Percentiles rank a stretch among this genome's conserved stretches.
Conservation (phyloP, 2,329 filamentous ascomycete species). For the Neofusicoccum kwambonambiense region DNA sequence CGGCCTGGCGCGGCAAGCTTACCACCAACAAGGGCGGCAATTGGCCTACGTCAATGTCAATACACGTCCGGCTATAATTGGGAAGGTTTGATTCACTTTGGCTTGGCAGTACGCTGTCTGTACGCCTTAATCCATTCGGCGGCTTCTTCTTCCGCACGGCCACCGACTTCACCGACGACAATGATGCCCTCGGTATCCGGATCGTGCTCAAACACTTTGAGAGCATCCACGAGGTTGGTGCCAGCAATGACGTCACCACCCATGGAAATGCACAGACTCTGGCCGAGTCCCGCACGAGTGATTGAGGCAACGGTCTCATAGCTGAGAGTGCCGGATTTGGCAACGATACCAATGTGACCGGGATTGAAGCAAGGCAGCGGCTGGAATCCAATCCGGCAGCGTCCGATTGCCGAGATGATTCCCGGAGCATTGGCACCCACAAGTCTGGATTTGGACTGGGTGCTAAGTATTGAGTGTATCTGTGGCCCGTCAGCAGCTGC, state of each 20-base stretch:
- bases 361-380: constrained; percentile 69
- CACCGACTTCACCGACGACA: constrained; percentile 71
- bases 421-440: constrained; percentile 81
- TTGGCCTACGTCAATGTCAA: constrained; percentile 53
- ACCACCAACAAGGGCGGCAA: constrained; percentile 70
- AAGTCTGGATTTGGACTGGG: constrained; percentile 69
- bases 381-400: constrained; percentile 73
- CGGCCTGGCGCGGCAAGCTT: constrained; percentile 61
- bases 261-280: constrained; percentile 75
- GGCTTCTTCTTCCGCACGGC: constrained; percentile 66
- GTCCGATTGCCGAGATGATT: constrained; percentile 71
- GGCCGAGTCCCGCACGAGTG: constrained; percentile 70
- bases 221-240: constrained; percentile 70
- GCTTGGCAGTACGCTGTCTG: constrained; percentile 53
- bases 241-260: constrained; percentile 74
- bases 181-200: constrained; percentile 69
- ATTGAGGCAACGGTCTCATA: constrained; percentile 78
- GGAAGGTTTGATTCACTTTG: constrained; percentile 56
- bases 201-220: constrained; percentile 66
- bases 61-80: background rate
- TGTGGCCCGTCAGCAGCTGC: constrained; percentile 31
- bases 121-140: constrained; percentile 73
- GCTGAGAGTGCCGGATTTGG: constrained; percentile 77
- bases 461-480: constrained; percentile 68
- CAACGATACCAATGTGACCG: constrained; percentile 70